Conservation (phyloP, 2,329 filamentous ascomycete species). For the Cucurbitaria berberidis region DNA sequence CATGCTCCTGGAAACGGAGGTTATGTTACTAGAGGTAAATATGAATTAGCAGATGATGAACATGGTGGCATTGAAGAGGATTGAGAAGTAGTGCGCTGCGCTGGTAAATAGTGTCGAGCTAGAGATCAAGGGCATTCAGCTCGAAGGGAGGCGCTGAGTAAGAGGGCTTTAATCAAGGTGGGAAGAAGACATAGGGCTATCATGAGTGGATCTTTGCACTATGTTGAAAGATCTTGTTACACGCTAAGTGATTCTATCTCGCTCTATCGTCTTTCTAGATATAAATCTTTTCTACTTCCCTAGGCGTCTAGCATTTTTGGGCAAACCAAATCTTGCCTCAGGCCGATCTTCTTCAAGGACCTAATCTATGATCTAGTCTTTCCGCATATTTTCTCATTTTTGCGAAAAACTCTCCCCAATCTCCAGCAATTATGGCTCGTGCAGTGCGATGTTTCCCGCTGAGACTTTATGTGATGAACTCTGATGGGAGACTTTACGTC, state of each 20-base stretch:
- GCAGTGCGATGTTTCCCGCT: not conserved
- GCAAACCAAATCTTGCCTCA: too few relatives aligned
- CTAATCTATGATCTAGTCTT: too few relatives aligned
- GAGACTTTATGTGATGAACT: not conserved
- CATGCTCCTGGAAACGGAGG: slow-evolving; percentile 46
- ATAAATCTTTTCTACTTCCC: too few relatives aligned
- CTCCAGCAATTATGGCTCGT: not conserved
- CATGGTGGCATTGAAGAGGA: slow-evolving; percentile 48
- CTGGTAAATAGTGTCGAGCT: slow-evolving; percentile 45
- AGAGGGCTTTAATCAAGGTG: slow-evolving; percentile 1
- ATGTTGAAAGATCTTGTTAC: too few relatives aligned
- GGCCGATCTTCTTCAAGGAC: too few relatives aligned
- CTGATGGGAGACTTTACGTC: not conserved
- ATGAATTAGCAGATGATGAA: slow-evolving; percentile 55
- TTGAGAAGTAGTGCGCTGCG: slow-evolving; percentile 48
- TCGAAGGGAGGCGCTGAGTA: slow-evolving; percentile 10
- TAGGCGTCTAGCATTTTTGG: too few relatives aligned
- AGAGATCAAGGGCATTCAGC: slow-evolving; percentile 46
- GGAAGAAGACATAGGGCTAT: not conserved
- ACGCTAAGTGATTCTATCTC: too few relatives aligned
- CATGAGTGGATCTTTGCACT: not conserved
- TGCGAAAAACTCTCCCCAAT: too few relatives aligned
- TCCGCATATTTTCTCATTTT: too few relatives aligned
- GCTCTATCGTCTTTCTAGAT: too few relatives aligned
- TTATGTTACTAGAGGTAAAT: slow-evolving; percentile 37